A percentile compares a stretch with the other conserved stretches of the same genome.
Evolutionary conservation across 495 filamentous ascomycete genomes (phyloP).

Genomic region (Bathelium albidoporum): DNA sequence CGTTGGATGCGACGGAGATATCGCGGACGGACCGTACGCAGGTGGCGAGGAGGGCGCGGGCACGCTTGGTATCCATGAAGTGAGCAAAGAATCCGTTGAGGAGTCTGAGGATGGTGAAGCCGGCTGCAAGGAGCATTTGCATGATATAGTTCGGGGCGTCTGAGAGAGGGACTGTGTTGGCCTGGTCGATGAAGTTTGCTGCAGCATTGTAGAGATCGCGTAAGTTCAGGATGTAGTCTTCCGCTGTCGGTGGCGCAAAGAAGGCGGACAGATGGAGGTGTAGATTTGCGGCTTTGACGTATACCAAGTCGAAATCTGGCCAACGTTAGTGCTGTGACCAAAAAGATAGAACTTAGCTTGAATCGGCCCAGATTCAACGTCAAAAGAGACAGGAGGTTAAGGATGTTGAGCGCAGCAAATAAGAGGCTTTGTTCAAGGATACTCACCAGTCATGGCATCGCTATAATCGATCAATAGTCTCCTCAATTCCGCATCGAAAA

Average conservation of each 20-base stretch:
- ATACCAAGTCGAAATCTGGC: constrained; percentile 37
- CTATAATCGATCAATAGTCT: constrained; percentile 22
- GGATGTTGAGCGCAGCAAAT: too few relatives aligned
- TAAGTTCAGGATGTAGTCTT: constrained; percentile 67
- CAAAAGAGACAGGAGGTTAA: too few relatives aligned
- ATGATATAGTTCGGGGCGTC: constrained; percentile 56
- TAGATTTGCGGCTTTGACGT: constrained; percentile 67
- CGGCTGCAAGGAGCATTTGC: constrained; percentile 84
- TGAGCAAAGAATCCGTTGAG: constrained; percentile 71
- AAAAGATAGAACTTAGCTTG: constrained; percentile 53
- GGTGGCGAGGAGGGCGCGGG: constrained; percentile 60
- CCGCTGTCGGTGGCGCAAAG: constrained; percentile 68
- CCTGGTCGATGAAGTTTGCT: constrained; percentile 61
- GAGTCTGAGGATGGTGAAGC: constrained; percentile 76
- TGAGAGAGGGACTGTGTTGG: constrained; percentile 54
- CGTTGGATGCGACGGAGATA: constrained; percentile 72
- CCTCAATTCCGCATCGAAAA: constrained; percentile 43
- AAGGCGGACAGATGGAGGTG: constrained; percentile 81
- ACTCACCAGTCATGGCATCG: neutral
- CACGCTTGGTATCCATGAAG: constrained; percentile 64
- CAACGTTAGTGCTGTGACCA: constrained; percentile 41
- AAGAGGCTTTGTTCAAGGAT: neutral
- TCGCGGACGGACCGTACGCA: constrained; percentile 68
- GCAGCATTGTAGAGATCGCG: constrained; percentile 68
- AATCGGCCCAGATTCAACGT: too few relatives aligned